These are phyloP conservation scores for Scopulariopsis brevicaulis DNA, from an alignment of 2,329 filamentous ascomycete species.

Conservation along the genomic window DNA sequence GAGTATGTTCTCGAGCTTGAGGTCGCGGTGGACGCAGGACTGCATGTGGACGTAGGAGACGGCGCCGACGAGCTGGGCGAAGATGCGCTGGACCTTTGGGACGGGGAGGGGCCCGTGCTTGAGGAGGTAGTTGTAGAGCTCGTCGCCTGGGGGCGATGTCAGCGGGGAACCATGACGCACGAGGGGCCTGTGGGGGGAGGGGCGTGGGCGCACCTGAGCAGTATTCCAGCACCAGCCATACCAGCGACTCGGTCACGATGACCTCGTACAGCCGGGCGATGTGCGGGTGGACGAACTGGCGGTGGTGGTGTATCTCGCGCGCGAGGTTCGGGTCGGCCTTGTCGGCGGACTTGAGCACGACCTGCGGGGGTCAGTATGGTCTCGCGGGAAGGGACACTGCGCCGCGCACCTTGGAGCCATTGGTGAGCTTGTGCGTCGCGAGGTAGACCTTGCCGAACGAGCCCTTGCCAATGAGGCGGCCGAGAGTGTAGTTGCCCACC, in stretches of 20 bases:
- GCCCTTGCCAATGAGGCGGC: constrained; percentile 87
- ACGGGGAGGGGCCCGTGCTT: constrained; percentile 74
- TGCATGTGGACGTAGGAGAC: constrained; percentile 93
- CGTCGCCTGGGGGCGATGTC: constrained; percentile 54
- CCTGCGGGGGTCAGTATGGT: constrained; percentile 36
- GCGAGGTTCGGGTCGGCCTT: constrained; percentile 93
- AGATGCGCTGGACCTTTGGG: constrained; percentile 87
- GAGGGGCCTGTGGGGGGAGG: not conserved
- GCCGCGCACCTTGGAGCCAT: constrained; percentile 77
- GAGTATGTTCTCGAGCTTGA: constrained; percentile 88
- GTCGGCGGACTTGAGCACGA: constrained; percentile 95
- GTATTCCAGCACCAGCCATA: constrained; percentile 96
- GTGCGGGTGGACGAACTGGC: constrained; percentile 94
- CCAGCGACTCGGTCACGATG: constrained; percentile 86
- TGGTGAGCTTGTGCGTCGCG: constrained; percentile 91
- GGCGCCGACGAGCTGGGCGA: constrained; percentile 88
- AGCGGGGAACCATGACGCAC: not conserved
- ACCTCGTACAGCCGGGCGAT: constrained; percentile 96
- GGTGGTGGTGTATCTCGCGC: constrained; percentile 95
- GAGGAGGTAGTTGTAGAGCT: constrained; percentile 92
- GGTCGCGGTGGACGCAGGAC: constrained; percentile 89
- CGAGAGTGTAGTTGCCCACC: constrained; percentile 90
- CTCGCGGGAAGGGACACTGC: not conserved
- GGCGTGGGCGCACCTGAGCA: constrained; percentile 58
- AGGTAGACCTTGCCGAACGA: constrained; percentile 98